A percentile compares a stretch with the other conserved stretches of the same genome.
phyloP scores from a whole-genome alignment of 306 rosid species.

The Vigna unguiculata region DNA sequence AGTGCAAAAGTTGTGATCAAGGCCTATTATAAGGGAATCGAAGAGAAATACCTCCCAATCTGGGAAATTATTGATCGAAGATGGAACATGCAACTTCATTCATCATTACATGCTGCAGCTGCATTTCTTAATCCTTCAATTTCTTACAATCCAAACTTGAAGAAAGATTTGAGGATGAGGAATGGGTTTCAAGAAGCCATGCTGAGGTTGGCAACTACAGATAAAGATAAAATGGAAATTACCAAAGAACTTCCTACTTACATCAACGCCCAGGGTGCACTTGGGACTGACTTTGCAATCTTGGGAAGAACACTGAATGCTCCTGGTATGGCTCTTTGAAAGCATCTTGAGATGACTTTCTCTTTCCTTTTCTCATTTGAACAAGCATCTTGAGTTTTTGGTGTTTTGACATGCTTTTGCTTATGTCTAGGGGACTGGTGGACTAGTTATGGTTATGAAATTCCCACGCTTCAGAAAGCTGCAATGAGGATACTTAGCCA shows the following conservation, averaged over 20 bases:
- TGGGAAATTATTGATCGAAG: constrained; percentile 66
- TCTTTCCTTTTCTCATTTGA: not conserved
- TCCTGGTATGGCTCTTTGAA: constrained; percentile 62
- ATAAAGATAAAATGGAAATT: constrained; percentile 62
- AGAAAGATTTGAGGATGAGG: constrained; percentile 61
- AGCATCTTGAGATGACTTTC: not conserved
- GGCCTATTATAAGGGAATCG: constrained; percentile 62
- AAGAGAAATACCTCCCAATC: constrained; percentile 63
- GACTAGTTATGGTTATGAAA: constrained; percentile 76
- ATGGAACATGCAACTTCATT: constrained; percentile 70
- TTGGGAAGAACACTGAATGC: constrained; percentile 73
- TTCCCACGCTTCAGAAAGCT: constrained; percentile 67
- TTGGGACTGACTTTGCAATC: constrained; percentile 73
- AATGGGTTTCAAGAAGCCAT: constrained; percentile 75
- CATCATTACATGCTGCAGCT: constrained; percentile 75
- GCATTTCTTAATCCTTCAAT: constrained; percentile 78
- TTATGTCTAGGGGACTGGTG: constrained; percentile 74
- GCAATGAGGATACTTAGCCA: constrained; percentile 74
- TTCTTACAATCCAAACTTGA: constrained; percentile 58
- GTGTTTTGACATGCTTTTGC: constrained; percentile 1
- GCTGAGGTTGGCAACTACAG: constrained; percentile 58
- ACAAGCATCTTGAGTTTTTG: not conserved
- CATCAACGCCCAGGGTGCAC: constrained; percentile 73
- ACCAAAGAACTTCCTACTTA: constrained; percentile 65
- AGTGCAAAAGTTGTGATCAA: constrained; percentile 63